phyloP scores from a whole-genome alignment of 495 filamentous ascomycete genomes.

The Hypoxylon fuscum region DNA sequence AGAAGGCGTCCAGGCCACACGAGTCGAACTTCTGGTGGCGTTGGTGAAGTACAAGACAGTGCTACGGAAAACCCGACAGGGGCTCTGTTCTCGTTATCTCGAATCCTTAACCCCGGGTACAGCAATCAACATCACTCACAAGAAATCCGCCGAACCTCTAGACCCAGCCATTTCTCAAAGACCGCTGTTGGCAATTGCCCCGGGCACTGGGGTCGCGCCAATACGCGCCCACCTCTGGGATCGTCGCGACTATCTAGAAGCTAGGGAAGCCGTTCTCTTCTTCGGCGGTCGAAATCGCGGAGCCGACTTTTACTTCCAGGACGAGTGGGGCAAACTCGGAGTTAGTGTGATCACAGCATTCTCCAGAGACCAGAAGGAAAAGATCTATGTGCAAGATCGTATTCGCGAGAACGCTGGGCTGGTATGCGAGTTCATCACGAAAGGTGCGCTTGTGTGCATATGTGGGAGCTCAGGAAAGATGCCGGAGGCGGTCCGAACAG shows the following conservation, averaged over 20 bases:
- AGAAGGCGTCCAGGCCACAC: constrained; percentile 42
- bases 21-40: constrained; percentile 83
- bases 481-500: constrained; percentile 86
- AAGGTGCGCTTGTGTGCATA: constrained; percentile 62
- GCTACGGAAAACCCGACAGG: constrained; percentile 83
- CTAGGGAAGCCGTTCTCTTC: constrained; percentile 63
- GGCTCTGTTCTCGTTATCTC: constrained; percentile 90
- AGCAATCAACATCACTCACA: constrained; percentile 64
- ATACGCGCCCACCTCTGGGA: constrained; percentile 84
- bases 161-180: constrained; percentile 11
- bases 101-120: constrained; percentile 67
- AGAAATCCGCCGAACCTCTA: constrained; percentile 20
- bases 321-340: constrained; percentile 70
- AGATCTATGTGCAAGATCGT: constrained; percentile 90
- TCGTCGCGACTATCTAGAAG: constrained; percentile 46
- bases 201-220: constrained; percentile 92
- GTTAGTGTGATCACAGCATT: constrained; percentile 77
- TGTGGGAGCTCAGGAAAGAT: constrained; percentile 88
- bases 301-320: constrained; percentile 80
- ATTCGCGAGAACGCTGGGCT: constrained; percentile 67
- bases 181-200: constrained; percentile 82
- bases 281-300: constrained; percentile 79
- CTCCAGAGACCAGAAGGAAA: constrained; percentile 71
- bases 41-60: constrained; percentile 92
- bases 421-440: constrained; percentile 66